phyloP scores from a whole-genome alignment of 768 basidiomycete species.

The Naematelia aurantialba region DNA sequence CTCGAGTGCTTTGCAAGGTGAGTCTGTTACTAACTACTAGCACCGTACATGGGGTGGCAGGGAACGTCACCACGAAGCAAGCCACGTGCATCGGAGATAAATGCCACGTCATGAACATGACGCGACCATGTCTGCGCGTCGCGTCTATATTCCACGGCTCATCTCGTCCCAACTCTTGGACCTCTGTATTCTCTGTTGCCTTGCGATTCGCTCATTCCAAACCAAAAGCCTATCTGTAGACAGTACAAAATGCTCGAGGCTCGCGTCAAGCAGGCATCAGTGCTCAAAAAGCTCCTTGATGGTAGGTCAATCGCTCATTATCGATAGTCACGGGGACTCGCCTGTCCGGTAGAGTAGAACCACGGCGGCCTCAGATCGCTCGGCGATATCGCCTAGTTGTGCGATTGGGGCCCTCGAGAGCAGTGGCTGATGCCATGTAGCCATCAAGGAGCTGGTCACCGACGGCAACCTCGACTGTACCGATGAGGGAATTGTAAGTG shows the following conservation, averaged over 20 bases:
- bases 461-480: constrained; percentile 98
- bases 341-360: background rate
- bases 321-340: constrained; percentile 10
- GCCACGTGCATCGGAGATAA: background rate
- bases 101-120: constrained; percentile 1
- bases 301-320: constrained; percentile 56
- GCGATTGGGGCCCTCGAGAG: background rate
- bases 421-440: constrained; percentile 53
- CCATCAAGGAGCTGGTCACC: constrained; percentile 94
- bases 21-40: no score
- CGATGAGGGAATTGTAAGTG: constrained; percentile 81
- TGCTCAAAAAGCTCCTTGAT: constrained; percentile 88
- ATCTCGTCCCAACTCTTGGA: constrained; percentile 7
- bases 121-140: background rate
- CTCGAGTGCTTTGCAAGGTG: no score
- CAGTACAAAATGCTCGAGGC: constrained; percentile 63
- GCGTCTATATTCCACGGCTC: background rate
- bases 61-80: background rate
- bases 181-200: no score
- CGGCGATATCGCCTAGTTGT: no score
- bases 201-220: no score
- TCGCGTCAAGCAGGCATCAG: constrained; percentile 76
- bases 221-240: background rate
- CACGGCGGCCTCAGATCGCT: no score
- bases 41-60: no score